Evolutionary conservation across 108 stramenopile genomes (phyloP).

Genomic region (Conticribra weissflogii): DNA sequence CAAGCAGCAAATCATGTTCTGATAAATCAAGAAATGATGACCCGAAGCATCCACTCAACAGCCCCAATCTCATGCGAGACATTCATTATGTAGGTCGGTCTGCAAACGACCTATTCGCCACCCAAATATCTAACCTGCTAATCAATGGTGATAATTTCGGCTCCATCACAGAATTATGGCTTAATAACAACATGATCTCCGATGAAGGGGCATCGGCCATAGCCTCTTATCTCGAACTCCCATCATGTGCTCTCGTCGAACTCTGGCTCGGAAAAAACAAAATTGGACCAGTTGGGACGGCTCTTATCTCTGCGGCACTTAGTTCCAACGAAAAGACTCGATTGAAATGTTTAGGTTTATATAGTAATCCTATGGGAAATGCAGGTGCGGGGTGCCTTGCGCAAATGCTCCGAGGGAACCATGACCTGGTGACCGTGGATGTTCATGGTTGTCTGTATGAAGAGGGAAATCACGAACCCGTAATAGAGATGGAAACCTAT

Average conservation of each 20-base stretch:
- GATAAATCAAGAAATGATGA: conserved; percentile 1
- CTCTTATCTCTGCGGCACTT: conserved; percentile 32
- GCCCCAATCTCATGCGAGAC: conserved; percentile 19
- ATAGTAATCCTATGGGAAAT: conserved; percentile 44
- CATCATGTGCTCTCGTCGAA: conserved; percentile 42
- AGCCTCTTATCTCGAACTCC: conserved; percentile 28
- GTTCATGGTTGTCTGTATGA: conserved; percentile 45
- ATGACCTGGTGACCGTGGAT: conserved; percentile 39
- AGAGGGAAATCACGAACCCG: neutral
- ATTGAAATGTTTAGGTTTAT: conserved; percentile 45
- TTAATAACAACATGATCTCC: conserved; percentile 39
- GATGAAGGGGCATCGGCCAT: conserved; percentile 41
- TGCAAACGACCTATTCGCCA: conserved; percentile 23
- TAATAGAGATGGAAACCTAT: conserved; percentile 27
- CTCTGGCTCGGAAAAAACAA: conserved; percentile 45
- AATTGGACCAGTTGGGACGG: conserved; percentile 37
- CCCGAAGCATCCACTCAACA: conserved; percentile 39
- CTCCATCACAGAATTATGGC: conserved; percentile 44
- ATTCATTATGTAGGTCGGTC: conserved; percentile 45
- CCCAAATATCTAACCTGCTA: conserved; percentile 31
- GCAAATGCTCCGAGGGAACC: conserved; percentile 46
- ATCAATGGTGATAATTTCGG: conserved; percentile 36
- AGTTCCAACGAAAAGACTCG: conserved; percentile 19
- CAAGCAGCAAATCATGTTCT: neutral
- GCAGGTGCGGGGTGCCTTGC: conserved; percentile 41